A percentile compares a stretch with the other conserved stretches of the same genome.
phyloP scores from a whole-genome alignment of 1,284 basidiomycete species.

The Ustilago cynodontis region DNA sequence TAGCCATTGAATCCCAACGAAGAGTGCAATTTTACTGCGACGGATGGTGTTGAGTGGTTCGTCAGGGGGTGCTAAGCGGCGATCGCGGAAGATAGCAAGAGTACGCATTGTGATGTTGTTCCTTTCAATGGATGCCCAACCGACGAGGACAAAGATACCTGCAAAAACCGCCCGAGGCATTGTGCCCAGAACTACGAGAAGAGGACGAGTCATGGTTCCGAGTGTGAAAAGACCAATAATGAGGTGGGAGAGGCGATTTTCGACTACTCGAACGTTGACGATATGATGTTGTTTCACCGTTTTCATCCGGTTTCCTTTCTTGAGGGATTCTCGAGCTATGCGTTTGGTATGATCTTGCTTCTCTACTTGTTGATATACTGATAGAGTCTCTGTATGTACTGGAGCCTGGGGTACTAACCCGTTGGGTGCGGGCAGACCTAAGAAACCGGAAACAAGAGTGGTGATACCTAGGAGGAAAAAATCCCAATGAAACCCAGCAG shows the following conservation, averaged over 20 bases:
- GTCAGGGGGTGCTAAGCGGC: slow-evolving; percentile 40
- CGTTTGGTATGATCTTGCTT: slow-evolving; percentile 36
- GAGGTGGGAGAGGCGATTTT: slow-evolving; percentile 67
- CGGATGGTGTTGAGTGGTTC: slow-evolving; percentile 79
- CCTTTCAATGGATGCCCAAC: slow-evolving; percentile 76
- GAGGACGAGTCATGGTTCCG: slow-evolving; percentile 68
- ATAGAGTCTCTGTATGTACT: slow-evolving; percentile 87
- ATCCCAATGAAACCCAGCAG: slow-evolving; percentile 88
- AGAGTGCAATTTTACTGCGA: slow-evolving; percentile 81
- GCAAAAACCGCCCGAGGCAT: slow-evolving; percentile 66
- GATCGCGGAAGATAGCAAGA: slow-evolving; percentile 84
- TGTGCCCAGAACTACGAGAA: slow-evolving; percentile 67
- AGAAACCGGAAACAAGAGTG: slow-evolving; percentile 88
- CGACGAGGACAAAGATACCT: slow-evolving; percentile 69
- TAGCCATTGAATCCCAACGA: slow-evolving; percentile 82
- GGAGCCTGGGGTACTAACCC: slow-evolving; percentile 94
- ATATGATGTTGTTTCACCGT: slow-evolving; percentile 56
- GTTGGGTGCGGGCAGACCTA: slow-evolving; percentile 93
- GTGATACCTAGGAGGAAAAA: slow-evolving; percentile 85
- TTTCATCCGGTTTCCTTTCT: slow-evolving; percentile 63
- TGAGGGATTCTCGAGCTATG: slow-evolving; percentile 71
- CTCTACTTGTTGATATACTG: slow-evolving; percentile 77
- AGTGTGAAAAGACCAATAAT: slow-evolving; percentile 67
- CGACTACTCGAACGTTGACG: slow-evolving; percentile 61
- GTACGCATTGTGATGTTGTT: slow-evolving; percentile 89